Evolutionary conservation across 352 stramenopile species (phyloP), one percentile per base, ranked within the genome.

Genomic region (Globisporangium apiculatum): DNA sequence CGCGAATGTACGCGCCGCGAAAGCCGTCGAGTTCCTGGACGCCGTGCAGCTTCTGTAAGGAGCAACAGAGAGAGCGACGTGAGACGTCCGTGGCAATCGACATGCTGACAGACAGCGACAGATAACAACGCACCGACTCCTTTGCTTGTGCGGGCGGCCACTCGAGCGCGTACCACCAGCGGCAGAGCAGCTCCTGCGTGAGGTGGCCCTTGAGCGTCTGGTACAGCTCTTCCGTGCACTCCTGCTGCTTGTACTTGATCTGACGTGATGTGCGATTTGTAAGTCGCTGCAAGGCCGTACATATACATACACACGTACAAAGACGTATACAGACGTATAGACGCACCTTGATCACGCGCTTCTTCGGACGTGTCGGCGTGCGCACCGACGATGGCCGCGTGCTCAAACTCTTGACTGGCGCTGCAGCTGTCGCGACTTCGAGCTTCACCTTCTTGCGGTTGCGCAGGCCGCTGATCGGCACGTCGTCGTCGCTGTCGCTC

Each of bases 221-320:
- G 54, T 94, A 94, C 18, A 94, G 67, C 52, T 89, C 69, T 58
- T 94, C 84, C 31, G 84, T 87, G 62, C 76, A 89, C 61, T 91
- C 84, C 55, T 94, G 82, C 62, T 94, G 84, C 48, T 88, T 87
- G 57, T 86, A 89, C 58, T 86, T 88, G 69, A 92, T 90, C 73
- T 85, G 42, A 3, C 11, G 42, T 17, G 42, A 47, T 10, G 9
- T 5, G 38, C 38, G 41, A 11, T 49, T 7, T 49, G 45, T 49
- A 15, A 31, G 15, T 49, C 2, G 5, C 7, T 15, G 5, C 15
- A 46, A 31, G 1, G 2, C 24, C 24, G 24, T 31, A 43, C 1
- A 43, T 12, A 43, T 43, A 5, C 40, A 43, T 43, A 4, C 40
- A 43, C 3, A 43, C 40, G 11, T 31, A 31, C 24, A 31, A 31